Evolutionary conservation across 805 yeast species (phyloP), one percentile per base, ranked within the genome.

Genomic region (Saccharomycopsis sp.): DNA sequence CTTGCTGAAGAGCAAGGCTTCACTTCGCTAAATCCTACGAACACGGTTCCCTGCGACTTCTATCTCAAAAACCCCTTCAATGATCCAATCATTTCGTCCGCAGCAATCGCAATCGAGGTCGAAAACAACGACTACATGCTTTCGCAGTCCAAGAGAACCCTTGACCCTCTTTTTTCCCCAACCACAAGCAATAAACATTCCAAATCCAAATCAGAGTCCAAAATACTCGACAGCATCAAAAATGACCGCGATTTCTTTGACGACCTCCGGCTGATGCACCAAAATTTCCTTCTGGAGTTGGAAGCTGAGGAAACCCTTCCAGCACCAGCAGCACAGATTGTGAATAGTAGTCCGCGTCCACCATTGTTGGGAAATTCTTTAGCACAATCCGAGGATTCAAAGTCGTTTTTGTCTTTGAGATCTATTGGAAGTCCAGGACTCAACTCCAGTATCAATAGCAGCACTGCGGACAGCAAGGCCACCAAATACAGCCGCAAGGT

Each of bases 61-160:
- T 44, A 12, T 18, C 47, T 57, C 34, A 57, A 57, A 34, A 50
- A 57, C 34, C 60, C 60, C 14, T 57, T 57, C 29, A 54, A 24
- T 24, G 57, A 55, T 54, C 50, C 54, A 52, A 54, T 24, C 5
- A 44, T 8, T 21, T 34, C 24, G 50, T 34, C 23, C 23, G 8
- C n/a, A 23, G 41, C 20, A 12, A 24, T 23, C 5, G 15, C 14
- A n/a, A 55, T 53, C 34, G 41, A 24, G 18, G 47, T 23, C 46
- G 46, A 14, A 16, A 20, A 20, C 21, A 18, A 29, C n/a, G 44
- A 18, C 16, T 51, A 7, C n/a, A 34, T 24, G n/a, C 16, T n/a
- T 5, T 34, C 46, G 23, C 46, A 51, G 5, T 3, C 46, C 15
- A 44, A 44, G 7, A 44, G 48, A 44, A 44, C 48, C 48, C 48